A percentile compares a stretch with the other conserved stretches of the same genome.
These are phyloP conservation scores for Candida nemodendra DNA, from an alignment of 805 yeast genomes.

Conservation along the genomic window DNA sequence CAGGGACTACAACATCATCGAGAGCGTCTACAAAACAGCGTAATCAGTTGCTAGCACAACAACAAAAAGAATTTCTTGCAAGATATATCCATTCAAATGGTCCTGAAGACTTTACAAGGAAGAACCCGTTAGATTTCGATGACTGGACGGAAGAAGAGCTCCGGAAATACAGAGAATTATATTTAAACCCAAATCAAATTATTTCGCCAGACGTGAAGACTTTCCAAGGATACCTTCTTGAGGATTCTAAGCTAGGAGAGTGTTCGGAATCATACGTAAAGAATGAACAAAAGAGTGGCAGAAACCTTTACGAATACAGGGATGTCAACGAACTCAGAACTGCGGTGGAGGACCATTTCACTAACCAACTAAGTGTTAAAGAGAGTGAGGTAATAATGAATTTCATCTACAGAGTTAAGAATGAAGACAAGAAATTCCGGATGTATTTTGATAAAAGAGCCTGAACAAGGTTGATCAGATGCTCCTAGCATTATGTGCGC, in stretches of 20 bases:
- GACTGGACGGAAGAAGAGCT: conserved; percentile 60
- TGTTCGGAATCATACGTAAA: conserved; percentile 46
- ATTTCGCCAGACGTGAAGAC: conserved; percentile 63
- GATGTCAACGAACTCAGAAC: conserved; percentile 27
- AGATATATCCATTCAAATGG: conserved; percentile 74
- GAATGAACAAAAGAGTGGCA: conserved; percentile 28
- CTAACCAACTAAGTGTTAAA: conserved; percentile 48
- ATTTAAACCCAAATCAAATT: conserved; percentile 30
- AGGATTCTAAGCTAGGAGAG: conserved; percentile 65
- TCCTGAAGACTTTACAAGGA: conserved; percentile 51
- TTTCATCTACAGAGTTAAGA: conserved; percentile 80
- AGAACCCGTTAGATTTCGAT: conserved; percentile 69
- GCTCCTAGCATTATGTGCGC: too few relatives aligned
- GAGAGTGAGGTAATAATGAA: conserved; percentile 88
- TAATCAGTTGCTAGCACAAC: conserved; percentile 61
- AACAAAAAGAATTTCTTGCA: conserved; percentile 65
- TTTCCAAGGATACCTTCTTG: conserved; percentile 65
- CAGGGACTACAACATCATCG: conserved; percentile 13
- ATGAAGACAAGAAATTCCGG: conserved; percentile 46
- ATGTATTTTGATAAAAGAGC: conserved; percentile 37
- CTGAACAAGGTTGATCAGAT: too few relatives aligned
- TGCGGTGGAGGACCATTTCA: conserved; percentile 55
- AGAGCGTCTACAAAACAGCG: conserved; percentile 59
- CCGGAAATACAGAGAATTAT: conserved; percentile 64
- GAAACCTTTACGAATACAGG: conserved; percentile 32